Base-by-base conservation (phyloP, 1,139 yeast genomes). In the Hemisphaericaspora xylanilytica region DNA sequence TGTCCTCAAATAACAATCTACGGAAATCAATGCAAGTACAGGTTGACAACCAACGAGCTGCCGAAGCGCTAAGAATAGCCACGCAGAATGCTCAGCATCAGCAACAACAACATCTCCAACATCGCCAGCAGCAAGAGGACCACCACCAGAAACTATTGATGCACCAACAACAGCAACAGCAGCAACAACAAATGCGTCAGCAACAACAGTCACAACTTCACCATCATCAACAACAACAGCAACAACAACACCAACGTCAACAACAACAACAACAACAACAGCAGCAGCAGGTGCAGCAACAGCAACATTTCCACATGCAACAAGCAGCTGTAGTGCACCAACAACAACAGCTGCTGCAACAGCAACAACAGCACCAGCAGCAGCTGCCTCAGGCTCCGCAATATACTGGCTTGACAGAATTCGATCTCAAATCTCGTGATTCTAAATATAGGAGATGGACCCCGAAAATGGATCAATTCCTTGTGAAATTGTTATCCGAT, bases 361-460 rank as follows among this genome's bases (percentile, higher is more conserved):
- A 20, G 8, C 56, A 48, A 25, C 49, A 39, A 8, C 52, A 39
- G 5, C 48, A 44, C 31, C 45, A 38, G 32, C 46, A 42, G 13
- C 42, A 13, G n/a, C 49, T 43, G 26, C 50, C 38, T 9, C 26
- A 18, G 4, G 21, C 24, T 10, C 9, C 28, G 13, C 32, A 38
- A 11, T 41, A 17, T 22, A 50, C 32, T 14, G 58, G 56, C 12
- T 47, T 59, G 21, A 48, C 56, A n/a, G 61, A 55, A 35, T 62
- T 53, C 38, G 72, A 66, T 39, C 49, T 65, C 44, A 67, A 67
- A 44, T 61, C 68, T 4, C 56, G 58, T 34, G 70, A 65, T 35
- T 62, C 73, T 7, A 67, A 67, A 42, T 67, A 67, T 48, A 58
- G 64, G 35, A 42, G 73, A 46, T 67, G 73, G 73, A 56, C 70